Evolutionary conservation across 1,284 basidiomycete species (phyloP).

Genomic region (Microbotryum silenes-acaulis): DNA sequence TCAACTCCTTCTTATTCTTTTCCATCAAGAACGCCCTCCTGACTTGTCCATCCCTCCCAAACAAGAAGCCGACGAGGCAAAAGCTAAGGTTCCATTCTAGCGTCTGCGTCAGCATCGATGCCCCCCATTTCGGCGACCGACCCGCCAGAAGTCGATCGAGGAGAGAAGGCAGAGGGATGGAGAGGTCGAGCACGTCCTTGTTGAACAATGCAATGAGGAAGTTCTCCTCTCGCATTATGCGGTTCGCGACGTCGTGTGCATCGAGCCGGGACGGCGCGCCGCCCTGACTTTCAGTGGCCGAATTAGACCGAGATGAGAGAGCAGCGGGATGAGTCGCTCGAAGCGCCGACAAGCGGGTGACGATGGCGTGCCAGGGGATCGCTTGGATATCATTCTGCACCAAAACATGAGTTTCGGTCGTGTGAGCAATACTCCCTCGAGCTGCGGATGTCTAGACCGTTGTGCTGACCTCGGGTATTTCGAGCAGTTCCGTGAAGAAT

Average conservation of each 20-base stretch:
- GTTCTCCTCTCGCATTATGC: constrained; percentile 96
- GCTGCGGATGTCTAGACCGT: neutral
- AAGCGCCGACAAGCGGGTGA: constrained; percentile 59
- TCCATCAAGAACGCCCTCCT: constrained; percentile 82
- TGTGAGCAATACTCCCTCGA: neutral
- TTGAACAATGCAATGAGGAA: constrained; percentile 97
- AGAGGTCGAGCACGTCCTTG: constrained; percentile 85
- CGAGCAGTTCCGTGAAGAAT: constrained; percentile 59
- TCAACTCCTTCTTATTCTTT: constrained; percentile 64
- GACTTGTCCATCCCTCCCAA: constrained; percentile 78
- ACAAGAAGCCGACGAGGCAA: constrained; percentile 88
- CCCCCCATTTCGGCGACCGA: constrained; percentile 42
- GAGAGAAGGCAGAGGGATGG: constrained; percentile 59
- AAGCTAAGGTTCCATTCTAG: constrained; percentile 95
- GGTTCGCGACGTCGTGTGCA: constrained; percentile 91
- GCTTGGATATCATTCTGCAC: constrained; percentile 91
- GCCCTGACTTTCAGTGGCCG: constrained; percentile 40
- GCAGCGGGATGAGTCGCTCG: constrained; percentile 35
- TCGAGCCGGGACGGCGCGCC: constrained; percentile 61
- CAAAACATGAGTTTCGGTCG: neutral
- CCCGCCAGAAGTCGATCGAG: constrained; percentile 31
- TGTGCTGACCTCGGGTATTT: constrained; percentile 49
- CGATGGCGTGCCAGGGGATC: constrained; percentile 91
- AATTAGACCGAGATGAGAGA: constrained; percentile 30
- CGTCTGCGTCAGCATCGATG: constrained; percentile 71